phyloP scores from a whole-genome alignment of 306 rosid species.

The Herpetospermum pedunculosum region DNA sequence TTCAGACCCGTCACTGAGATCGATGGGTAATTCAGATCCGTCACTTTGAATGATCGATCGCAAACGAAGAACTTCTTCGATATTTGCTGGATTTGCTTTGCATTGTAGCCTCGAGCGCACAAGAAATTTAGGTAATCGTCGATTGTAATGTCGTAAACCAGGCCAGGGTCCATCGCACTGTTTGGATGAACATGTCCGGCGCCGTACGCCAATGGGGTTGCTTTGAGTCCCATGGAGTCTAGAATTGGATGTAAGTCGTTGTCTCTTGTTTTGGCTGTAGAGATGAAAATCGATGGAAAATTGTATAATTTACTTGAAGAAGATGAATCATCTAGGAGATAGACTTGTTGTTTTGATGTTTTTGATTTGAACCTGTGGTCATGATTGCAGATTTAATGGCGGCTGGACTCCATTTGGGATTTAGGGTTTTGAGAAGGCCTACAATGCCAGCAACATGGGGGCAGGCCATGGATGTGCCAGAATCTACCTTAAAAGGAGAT shows the following conservation, averaged over 20 bases:
- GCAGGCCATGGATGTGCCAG: slow-evolving; percentile 63
- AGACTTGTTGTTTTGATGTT: background rate
- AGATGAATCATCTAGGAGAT: background rate
- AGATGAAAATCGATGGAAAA: background rate
- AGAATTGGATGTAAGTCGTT: slow-evolving; percentile 6
- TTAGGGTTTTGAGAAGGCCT: slow-evolving; percentile 34
- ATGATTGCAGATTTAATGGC: background rate
- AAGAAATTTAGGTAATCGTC: slow-evolving; percentile 43
- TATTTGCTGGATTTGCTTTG: slow-evolving; percentile 12
- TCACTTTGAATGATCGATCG: slow-evolving; percentile 18
- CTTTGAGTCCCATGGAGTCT: slow-evolving; percentile 12
- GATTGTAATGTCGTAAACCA: slow-evolving; percentile 30
- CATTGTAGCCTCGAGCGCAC: slow-evolving; percentile 41
- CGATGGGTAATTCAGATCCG: slow-evolving; percentile 57
- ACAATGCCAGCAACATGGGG: slow-evolving; percentile 56
- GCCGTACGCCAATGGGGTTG: slow-evolving; percentile 28
- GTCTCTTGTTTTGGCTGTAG: slow-evolving; percentile 26
- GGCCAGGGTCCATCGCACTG: slow-evolving; percentile 48
- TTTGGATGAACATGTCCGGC: slow-evolving; percentile 47
- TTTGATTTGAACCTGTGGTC: background rate
- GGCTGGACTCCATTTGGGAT: slow-evolving; percentile 20
- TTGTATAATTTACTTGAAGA: background rate
- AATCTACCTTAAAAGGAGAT: slow-evolving; percentile 12
- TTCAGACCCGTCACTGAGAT: slow-evolving; percentile 17
- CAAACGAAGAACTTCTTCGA: slow-evolving; percentile 17